Percentiles rank a stretch among this genome's conserved stretches.
phyloP scores from a whole-genome alignment of 2,329 filamentous ascomycete genomes.

The Paraphaeosphaeria minitans region DNA sequence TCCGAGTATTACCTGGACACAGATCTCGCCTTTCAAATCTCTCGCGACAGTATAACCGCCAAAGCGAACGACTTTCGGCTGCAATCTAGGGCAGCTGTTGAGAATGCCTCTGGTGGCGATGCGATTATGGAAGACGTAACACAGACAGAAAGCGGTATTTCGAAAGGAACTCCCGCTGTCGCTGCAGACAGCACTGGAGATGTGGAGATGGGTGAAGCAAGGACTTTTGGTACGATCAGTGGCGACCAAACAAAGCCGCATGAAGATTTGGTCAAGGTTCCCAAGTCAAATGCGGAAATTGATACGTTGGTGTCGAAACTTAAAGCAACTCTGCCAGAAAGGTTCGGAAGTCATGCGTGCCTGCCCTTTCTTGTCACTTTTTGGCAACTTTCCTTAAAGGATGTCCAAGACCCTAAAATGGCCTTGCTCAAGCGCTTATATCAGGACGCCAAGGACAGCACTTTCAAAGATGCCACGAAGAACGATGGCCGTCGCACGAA shows the following conservation, averaged over 20 bases:
- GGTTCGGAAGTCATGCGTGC: slow-evolving; percentile 72
- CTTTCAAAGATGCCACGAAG: slow-evolving; percentile 56
- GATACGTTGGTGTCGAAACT: slow-evolving; percentile 75
- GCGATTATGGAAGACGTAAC: slow-evolving; percentile 34
- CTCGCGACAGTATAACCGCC: slow-evolving; percentile 69
- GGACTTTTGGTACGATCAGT: slow-evolving; percentile 8
- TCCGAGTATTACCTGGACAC: slow-evolving; percentile 79
- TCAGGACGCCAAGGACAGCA: slow-evolving; percentile 68
- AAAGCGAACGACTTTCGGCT: slow-evolving; percentile 47
- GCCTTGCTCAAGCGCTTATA: slow-evolving; percentile 72
- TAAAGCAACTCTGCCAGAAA: slow-evolving; percentile 63
- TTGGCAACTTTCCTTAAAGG: slow-evolving; percentile 85
- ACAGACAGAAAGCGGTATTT: slow-evolving; percentile 11
- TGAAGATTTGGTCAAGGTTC: background rate
- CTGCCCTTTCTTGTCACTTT: slow-evolving; percentile 87
- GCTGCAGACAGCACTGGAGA: slow-evolving; percentile 29
- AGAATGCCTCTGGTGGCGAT: slow-evolving; percentile 57
- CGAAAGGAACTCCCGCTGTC: slow-evolving; percentile 9
- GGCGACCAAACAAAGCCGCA: slow-evolving; percentile 2
- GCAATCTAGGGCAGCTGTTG: slow-evolving; percentile 19
- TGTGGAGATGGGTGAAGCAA: slow-evolving; percentile 49
- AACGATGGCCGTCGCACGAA: slow-evolving; percentile 66
- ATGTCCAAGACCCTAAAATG: slow-evolving; percentile 70
- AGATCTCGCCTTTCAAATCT: slow-evolving; percentile 82
- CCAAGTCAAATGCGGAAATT: slow-evolving; percentile 68